These are phyloP conservation scores for Metschnikowia colocasiae DNA, from an alignment of 805 yeast genomes.

Conservation along the genomic window DNA sequence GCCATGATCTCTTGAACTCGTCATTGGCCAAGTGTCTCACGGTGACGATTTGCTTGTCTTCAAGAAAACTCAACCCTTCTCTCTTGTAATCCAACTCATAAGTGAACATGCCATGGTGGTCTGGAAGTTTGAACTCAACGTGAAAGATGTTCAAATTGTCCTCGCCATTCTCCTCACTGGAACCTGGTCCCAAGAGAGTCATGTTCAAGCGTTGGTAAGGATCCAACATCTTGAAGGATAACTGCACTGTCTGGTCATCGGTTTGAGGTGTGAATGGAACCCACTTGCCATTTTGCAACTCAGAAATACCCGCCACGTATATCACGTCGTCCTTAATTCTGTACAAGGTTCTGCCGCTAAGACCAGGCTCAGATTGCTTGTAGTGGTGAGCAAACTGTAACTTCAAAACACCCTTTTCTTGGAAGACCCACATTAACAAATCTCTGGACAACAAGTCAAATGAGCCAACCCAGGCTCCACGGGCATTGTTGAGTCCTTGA, in stretches of 20 bases:
- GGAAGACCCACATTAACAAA: slow-evolving; percentile 64
- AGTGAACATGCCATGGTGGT: slow-evolving; percentile 95
- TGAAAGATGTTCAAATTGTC: slow-evolving; percentile 49
- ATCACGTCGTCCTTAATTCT: slow-evolving; percentile 69
- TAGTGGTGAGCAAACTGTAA: slow-evolving; percentile 52
- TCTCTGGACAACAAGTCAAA: slow-evolving; percentile 43
- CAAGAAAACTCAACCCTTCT: slow-evolving; percentile 66
- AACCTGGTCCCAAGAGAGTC: slow-evolving; percentile 37
- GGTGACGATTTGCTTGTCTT: slow-evolving; percentile 66
- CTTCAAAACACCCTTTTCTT: slow-evolving; percentile 60
- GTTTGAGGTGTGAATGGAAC: slow-evolving; percentile 47
- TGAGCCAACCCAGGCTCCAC: slow-evolving; percentile 81
- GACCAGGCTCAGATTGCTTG: slow-evolving; percentile 46
- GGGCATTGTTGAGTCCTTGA: slow-evolving; percentile 75
- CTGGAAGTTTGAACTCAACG: slow-evolving; percentile 72
- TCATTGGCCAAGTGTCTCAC: slow-evolving; percentile 94
- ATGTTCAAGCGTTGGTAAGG: slow-evolving; percentile 87
- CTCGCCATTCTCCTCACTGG: slow-evolving; percentile 32
- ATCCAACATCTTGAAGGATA: slow-evolving; percentile 86
- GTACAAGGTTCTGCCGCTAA: slow-evolving; percentile 41
- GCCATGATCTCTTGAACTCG: slow-evolving; percentile 91
- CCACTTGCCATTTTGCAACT: slow-evolving; percentile 55
- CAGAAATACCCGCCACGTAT: slow-evolving; percentile 50
- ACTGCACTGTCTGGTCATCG: slow-evolving; percentile 60
- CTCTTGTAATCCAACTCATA: slow-evolving; percentile 75